Conservation (phyloP, 2,329 filamentous ascomycete genomes). For the Achaetomium macrosporum region DNA sequence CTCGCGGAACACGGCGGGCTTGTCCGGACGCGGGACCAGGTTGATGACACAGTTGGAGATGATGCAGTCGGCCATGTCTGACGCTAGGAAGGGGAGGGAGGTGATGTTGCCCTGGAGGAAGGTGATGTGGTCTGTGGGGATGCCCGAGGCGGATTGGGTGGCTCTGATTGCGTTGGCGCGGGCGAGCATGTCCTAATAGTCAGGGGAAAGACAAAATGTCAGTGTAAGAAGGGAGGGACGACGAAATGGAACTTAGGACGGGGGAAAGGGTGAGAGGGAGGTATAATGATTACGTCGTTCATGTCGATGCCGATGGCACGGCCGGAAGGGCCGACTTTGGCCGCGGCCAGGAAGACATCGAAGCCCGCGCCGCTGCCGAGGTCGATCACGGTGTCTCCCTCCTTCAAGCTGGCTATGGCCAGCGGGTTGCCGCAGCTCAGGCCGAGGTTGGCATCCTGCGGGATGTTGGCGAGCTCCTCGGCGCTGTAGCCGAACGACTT, state of each 20-base stretch:
- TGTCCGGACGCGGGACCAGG: conserved; percentile 48
- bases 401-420: conserved; percentile 40
- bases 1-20: conserved; percentile 49
- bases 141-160: too few species aligned
- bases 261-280: too few species aligned
- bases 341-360: conserved; percentile 50
- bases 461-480: conserved; percentile 41
- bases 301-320: conserved; percentile 54
- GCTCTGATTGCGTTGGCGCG: conserved; percentile 42
- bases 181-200: conserved; percentile 47
- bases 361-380: conserved; percentile 53
- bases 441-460: conserved; percentile 45
- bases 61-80: conserved; percentile 45
- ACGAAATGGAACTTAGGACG: too few species aligned
- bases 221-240: too few species aligned
- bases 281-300: conserved; percentile 41
- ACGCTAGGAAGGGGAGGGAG: conserved; percentile 38
- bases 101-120: conserved; percentile 51
- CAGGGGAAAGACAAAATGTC: background rate
- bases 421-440: conserved; percentile 51
- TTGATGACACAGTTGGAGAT: conserved; percentile 62
- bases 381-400: conserved; percentile 51
- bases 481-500: conserved; percentile 48
- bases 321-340: conserved; percentile 43
- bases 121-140: conserved; percentile 37